Percentiles rank a stretch among this genome's conserved stretches.
phyloP scores from a whole-genome alignment of 768 basidiomycete genomes.

The Nidularia pulvinata region DNA sequence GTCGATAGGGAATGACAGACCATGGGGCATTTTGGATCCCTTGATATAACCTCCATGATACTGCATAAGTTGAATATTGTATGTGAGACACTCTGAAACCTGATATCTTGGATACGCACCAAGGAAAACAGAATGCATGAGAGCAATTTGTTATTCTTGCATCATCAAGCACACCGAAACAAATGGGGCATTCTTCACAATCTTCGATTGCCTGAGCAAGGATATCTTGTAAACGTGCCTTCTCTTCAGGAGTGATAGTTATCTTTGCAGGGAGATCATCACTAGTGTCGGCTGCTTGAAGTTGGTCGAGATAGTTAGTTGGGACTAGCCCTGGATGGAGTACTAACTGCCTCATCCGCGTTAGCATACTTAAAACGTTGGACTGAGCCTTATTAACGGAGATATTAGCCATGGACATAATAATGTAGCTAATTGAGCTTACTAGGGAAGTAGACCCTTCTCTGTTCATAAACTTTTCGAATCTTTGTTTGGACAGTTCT shows the following conservation, averaged over 20 bases:
- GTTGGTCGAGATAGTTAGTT: conserved; percentile 63
- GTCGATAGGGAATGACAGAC: conserved; percentile 28
- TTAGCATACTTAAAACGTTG: conserved; percentile 81
- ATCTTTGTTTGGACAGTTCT: conserved; percentile 55
- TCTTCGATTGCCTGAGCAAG: conserved; percentile 76
- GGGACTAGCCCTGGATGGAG: conserved; percentile 82
- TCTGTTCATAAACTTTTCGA: conserved; percentile 53
- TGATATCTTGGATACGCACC: conserved; percentile 35
- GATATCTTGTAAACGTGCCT: conserved; percentile 49
- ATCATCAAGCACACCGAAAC: conserved; percentile 58
- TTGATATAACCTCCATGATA: conserved; percentile 67
- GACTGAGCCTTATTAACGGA: conserved; percentile 54
- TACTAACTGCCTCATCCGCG: conserved; percentile 80
- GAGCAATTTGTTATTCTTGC: conserved; percentile 75
- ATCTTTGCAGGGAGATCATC: conserved; percentile 23
- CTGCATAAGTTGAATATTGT: conserved; percentile 24
- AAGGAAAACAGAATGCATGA: conserved; percentile 72
- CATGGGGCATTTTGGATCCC: conserved; percentile 85
- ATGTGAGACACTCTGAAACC: background rate
- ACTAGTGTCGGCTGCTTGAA: conserved; percentile 37
- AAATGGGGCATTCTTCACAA: conserved; percentile 82
- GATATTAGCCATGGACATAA: too few species aligned
- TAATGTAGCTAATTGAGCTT: too few species aligned
- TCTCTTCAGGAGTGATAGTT: conserved; percentile 53
- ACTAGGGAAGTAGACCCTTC: conserved; percentile 39